Conservation (phyloP, 176 grass and related monocot species). For the Elaeis guineensis region DNA sequence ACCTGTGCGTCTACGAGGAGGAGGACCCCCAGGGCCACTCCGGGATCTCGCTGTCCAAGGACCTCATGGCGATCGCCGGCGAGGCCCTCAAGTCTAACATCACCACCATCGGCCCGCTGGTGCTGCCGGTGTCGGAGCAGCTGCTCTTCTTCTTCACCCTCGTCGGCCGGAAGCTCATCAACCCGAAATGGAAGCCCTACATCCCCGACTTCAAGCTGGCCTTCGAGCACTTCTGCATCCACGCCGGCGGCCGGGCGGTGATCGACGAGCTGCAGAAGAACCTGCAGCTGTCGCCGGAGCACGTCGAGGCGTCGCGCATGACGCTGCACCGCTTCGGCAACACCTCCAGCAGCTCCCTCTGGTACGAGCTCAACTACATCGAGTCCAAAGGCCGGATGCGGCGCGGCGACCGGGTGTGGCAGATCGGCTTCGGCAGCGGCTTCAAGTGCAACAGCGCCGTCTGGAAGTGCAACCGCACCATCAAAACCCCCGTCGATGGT, state of each 20-base stretch:
- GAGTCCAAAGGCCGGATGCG: slow-evolving; percentile 81
- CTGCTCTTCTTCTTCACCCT: slow-evolving; percentile 15
- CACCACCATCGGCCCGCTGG: slow-evolving; percentile 15
- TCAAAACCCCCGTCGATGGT: slow-evolving; percentile 51
- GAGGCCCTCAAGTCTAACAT: slow-evolving; percentile 18
- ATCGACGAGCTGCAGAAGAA: slow-evolving; percentile 92
- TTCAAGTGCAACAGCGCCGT: slow-evolving; percentile 99
- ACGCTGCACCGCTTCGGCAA: slow-evolving; percentile 88
- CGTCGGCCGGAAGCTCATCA: not conserved
- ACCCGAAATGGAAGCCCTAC: too few relatives aligned
- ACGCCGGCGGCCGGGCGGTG: slow-evolving; percentile 71
- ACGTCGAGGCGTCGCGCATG: slow-evolving; percentile 86
- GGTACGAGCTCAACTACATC: slow-evolving; percentile 95
- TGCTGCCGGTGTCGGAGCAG: slow-evolving; percentile 16
- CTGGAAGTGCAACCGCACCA: slow-evolving; percentile 65
- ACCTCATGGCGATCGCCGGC: slow-evolving; percentile 10
- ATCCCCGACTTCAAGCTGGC: slow-evolving; percentile 81
- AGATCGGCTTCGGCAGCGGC: slow-evolving; percentile 77
- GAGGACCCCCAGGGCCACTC: slow-evolving; percentile 29
- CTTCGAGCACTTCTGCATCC: slow-evolving; percentile 94
- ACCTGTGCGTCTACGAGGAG: slow-evolving; percentile 84
- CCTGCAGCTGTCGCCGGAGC: slow-evolving; percentile 66
- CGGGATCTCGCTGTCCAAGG: slow-evolving; percentile 12
- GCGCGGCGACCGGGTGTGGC: slow-evolving; percentile 79
- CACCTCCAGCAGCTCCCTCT: slow-evolving; percentile 90